These are phyloP conservation scores for Sarcodon sp. DNA, from an alignment of 768 basidiomycete genomes.

Conservation along the genomic window DNA sequence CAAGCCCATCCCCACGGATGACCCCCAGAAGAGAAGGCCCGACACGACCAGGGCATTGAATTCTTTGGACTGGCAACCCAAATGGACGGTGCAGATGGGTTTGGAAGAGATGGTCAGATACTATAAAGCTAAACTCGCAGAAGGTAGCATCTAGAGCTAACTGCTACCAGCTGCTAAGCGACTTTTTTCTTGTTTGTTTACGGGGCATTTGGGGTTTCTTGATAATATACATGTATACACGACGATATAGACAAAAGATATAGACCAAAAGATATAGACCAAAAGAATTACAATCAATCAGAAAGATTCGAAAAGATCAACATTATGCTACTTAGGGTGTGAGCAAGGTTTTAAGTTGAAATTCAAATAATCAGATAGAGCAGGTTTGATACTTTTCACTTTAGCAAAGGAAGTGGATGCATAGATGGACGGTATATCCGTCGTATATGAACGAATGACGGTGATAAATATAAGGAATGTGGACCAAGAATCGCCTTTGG, in stretches of 20 bases:
- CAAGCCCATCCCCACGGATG: conserved; percentile 78
- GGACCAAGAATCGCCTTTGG: no score
- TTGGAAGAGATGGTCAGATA: conserved; percentile 92
- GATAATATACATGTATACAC: neutral
- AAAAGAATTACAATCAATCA: neutral
- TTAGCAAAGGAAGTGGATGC: no score
- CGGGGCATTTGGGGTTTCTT: neutral
- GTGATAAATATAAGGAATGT: no score
- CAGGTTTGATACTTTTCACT: no score
- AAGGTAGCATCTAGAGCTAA: conserved; percentile 52
- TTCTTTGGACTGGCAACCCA: conserved; percentile 78
- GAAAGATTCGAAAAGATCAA: no score
- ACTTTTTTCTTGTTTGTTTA: neutral
- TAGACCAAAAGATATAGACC: neutral
- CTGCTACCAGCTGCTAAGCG: neutral
- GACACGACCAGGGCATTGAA: conserved; percentile 88
- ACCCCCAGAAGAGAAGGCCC: conserved; percentile 88
- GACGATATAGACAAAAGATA: neutral
- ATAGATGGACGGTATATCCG: no score
- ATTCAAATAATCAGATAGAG: no score
- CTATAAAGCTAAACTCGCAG: conserved; percentile 82
- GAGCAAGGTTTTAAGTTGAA: no score
- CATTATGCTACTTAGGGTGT: no score
- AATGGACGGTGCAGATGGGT: conserved; percentile 89
- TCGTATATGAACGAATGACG: no score